These are phyloP conservation scores for Blastobotrys serpentis DNA, from an alignment of 1,139 yeast genomes.

Conservation along the genomic window DNA sequence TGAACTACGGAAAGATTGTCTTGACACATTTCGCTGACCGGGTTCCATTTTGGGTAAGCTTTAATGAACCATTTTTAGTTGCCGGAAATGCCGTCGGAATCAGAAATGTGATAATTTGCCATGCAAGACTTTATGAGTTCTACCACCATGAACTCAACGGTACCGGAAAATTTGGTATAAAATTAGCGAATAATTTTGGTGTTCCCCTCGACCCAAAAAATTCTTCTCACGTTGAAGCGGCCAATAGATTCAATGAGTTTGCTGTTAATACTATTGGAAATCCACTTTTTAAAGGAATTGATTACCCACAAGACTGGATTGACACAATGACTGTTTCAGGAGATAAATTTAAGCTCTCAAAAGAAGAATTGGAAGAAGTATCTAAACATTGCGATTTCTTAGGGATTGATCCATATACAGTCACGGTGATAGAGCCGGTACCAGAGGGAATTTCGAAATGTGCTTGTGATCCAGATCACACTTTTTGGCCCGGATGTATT, in stretches of 20 bases:
- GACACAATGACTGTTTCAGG: background rate
- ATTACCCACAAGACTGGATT: slow-evolving; percentile 30
- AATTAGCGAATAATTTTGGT: slow-evolving; percentile 27
- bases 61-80: slow-evolving; percentile 34
- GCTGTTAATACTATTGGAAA: slow-evolving; percentile 18
- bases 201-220: slow-evolving; percentile 34
- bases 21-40: slow-evolving; percentile 37
- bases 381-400: slow-evolving; percentile 9
- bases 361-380: slow-evolving; percentile 2
- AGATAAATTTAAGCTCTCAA: slow-evolving; percentile 4
- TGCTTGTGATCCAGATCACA: slow-evolving; percentile 14
- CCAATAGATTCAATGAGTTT: slow-evolving; percentile 27
- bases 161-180: slow-evolving; percentile 17
- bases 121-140: slow-evolving; percentile 33
- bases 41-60: slow-evolving; percentile 35
- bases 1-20: slow-evolving; percentile 37
- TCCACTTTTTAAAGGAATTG: slow-evolving; percentile 36
- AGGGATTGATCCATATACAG: slow-evolving; percentile 12
- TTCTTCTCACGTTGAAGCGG: slow-evolving; percentile 18
- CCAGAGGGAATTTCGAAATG: slow-evolving; percentile 25
- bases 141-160: slow-evolving; percentile 35
- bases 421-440: background rate
- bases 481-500: slow-evolving; percentile 23
- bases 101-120: slow-evolving; percentile 33
- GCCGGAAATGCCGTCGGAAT: slow-evolving; percentile 18